phyloP scores from a whole-genome alignment of 2,329 filamentous ascomycete species.

The Colletotrichum scovillei region DNA sequence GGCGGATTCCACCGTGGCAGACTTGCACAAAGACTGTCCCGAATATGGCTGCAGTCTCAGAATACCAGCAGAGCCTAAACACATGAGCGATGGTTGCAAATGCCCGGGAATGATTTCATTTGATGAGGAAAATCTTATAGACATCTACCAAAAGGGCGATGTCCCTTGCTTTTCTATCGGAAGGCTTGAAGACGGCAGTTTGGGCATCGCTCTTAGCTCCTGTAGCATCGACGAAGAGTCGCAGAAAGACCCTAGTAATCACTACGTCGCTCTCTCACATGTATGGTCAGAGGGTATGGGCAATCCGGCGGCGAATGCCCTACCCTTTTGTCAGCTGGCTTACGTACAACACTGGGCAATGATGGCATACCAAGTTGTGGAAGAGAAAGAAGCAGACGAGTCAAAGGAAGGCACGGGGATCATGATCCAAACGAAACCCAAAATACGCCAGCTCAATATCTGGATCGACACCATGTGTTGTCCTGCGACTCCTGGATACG shows the following conservation, averaged over 20 bases:
- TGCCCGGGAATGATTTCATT: constrained; percentile 21
- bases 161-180: constrained; percentile 21
- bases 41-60: constrained; percentile 5
- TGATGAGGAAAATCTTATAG: constrained; percentile 6
- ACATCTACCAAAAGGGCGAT: constrained; percentile 9
- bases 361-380: constrained; percentile 9
- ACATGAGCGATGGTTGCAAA: background rate
- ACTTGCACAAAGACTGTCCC: background rate
- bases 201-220: background rate
- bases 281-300: constrained; percentile 27
- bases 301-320: background rate
- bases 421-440: background rate
- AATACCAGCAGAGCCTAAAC: constrained; percentile 1
- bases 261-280: constrained; percentile 20
- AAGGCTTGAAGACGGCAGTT: background rate
- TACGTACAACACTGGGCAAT: constrained; percentile 2
- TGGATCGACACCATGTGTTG: constrained; percentile 25
- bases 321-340: constrained; percentile 20
- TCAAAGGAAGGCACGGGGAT: background rate
- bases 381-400: background rate
- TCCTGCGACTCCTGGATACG: background rate
- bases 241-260: constrained; percentile 3
- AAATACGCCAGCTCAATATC: background rate
- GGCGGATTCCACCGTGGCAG: background rate
- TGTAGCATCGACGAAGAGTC: constrained; percentile 8